Base-by-base conservation (phyloP, 225 moss, liverwort and hornwort genomes). In the Pseudoscleropodium purum region DNA sequence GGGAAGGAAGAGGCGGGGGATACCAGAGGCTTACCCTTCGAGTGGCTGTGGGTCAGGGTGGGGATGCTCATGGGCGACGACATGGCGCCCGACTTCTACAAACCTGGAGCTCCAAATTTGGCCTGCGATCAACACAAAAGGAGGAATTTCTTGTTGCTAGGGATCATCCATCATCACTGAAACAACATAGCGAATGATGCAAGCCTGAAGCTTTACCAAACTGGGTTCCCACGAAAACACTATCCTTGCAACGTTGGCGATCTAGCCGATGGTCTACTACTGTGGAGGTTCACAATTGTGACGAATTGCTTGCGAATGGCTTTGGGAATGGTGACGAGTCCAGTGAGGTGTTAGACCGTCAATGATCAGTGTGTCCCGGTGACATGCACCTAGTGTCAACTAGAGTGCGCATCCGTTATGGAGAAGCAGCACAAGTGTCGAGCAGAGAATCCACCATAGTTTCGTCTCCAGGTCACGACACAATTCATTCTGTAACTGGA, bases 1-100 rank as follows among this genome's bases (percentile, higher is more conserved):
- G 94, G 94, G 66, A 94, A 94, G 4, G 92, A 93, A 29, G 94
- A 92, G 18, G 93, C 92, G 6, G 94, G 89, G n/a, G 93, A 93
- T 6, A 33, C 49, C 41, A 94, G 89, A 82, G 89, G 89, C 43
- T 14, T 86, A 51, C 18, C 10, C 85, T 78, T 90, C 60, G 91
- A 92, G 26, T 57, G 59, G 68, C 93, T 92, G 41, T 91, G 89
- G 6, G 84, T 76, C 77, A 92, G 45, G 26, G 69, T 88, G 15
- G 94, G 94, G 18, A 94, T 94, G 59, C 82, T 88, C 82, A 94
- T 68, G n/a, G 94, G 92, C 52, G 94, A 88, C 82, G 93, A 89
- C 94, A 93, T 94, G 69, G 57, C 56, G 52, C 51, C 52, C 34
- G 5, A 51, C 15, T 23, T 52, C 86, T 49, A 52, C 31, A 76